phyloP scores from a whole-genome alignment of 2,329 filamentous ascomycete genomes.

The Penicillium capsulatum region DNA sequence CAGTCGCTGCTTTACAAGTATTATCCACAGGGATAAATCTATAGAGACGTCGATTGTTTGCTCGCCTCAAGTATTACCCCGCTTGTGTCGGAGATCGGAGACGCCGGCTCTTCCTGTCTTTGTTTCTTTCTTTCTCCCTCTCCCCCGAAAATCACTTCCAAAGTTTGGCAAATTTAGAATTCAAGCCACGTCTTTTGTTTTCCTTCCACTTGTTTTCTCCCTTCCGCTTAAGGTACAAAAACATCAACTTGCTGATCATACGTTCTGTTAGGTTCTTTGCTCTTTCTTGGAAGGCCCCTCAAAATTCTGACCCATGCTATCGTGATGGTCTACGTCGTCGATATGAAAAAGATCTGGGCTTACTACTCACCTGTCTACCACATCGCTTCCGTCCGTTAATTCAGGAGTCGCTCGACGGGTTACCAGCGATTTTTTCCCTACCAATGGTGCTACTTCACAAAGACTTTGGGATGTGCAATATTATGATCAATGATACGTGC shows the following conservation, averaged over 20 bases:
- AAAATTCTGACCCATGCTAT: slow-evolving; percentile 27
- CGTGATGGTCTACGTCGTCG: slow-evolving; percentile 20
- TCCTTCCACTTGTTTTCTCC: too few relatives aligned
- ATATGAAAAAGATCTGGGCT: slow-evolving; percentile 31
- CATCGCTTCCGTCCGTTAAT: slow-evolving; percentile 34
- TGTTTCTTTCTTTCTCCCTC: too few relatives aligned
- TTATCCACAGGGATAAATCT: too few relatives aligned
- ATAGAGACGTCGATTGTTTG: too few relatives aligned
- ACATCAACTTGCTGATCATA: slow-evolving; percentile 9
- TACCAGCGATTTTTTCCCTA: slow-evolving; percentile 36
- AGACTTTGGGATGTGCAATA: slow-evolving; percentile 40
- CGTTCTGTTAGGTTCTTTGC: slow-evolving; percentile 38
- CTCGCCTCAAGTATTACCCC: too few relatives aligned
- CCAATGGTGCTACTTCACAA: slow-evolving; percentile 41
- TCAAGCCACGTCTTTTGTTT: too few relatives aligned
- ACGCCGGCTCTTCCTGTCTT: too few relatives aligned
- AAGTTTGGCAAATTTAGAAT: too few relatives aligned
- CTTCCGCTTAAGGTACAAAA: background rate
- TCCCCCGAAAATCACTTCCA: too few relatives aligned
- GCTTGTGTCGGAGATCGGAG: too few relatives aligned
- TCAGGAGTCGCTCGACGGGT: slow-evolving; percentile 27
- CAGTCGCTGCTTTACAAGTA: too few relatives aligned
- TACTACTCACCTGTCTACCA: slow-evolving; percentile 34
- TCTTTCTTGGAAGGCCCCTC: slow-evolving; percentile 36
- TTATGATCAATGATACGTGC: slow-evolving; percentile 39